phyloP scores from a whole-genome alignment of 371 early-diverging fungal species.

The Chytridiales sp. region DNA sequence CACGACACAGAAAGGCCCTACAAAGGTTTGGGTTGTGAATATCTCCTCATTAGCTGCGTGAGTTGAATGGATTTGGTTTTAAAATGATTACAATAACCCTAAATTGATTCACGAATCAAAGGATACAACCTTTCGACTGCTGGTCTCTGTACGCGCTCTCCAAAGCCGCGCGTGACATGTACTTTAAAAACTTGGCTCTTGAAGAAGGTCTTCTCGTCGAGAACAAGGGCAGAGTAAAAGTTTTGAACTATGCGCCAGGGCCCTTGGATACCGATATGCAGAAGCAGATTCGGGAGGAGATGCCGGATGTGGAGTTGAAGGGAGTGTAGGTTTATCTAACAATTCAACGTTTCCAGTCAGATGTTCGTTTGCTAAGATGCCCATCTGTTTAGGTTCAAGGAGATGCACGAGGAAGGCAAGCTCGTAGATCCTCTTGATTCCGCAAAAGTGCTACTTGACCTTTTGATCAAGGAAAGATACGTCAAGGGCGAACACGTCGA shows the following conservation, averaged over 20 bases:
- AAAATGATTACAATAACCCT: not conserved
- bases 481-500: conserved; percentile 81
- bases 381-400: not conserved
- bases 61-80: not conserved
- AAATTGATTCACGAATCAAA: not conserved
- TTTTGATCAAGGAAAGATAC: conserved; percentile 59
- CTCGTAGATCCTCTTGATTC: conserved; percentile 74
- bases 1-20: too few relatives aligned
- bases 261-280: conserved; percentile 92
- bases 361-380: not conserved
- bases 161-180: conserved; percentile 89
- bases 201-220: conserved; percentile 54
- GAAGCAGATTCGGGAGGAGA: conserved; percentile 62
- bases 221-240: too few relatives aligned
- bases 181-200: conserved; percentile 63
- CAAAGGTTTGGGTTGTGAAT: conserved; percentile 62
- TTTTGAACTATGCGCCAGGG: conserved; percentile 89
- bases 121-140: conserved; percentile 67
- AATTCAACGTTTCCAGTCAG: not conserved
- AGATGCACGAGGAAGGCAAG: conserved; percentile 53
- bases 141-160: conserved; percentile 83
- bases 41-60: conserved; percentile 81
- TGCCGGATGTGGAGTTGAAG: conserved; percentile 71
- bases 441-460: conserved; percentile 58
- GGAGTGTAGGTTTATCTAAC: conserved; percentile 47